phyloP scores from a whole-genome alignment of 2,329 filamentous ascomycete species.

The Arthrinium puccinioides region DNA sequence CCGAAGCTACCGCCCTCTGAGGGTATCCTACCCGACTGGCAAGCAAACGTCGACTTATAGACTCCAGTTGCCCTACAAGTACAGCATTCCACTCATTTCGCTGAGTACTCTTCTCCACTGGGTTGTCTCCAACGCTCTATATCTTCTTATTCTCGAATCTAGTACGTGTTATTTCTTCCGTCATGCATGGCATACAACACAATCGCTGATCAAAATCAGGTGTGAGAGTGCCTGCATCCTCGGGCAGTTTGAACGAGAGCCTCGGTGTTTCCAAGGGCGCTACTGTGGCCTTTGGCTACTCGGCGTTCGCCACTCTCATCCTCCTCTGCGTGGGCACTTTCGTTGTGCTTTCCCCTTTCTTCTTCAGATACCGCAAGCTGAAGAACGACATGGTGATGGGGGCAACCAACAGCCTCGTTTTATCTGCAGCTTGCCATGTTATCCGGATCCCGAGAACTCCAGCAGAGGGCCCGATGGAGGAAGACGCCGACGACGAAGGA shows the following conservation, averaged over 20 bases:
- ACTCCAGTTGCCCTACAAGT: conserved; percentile 15
- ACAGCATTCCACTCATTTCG: conserved; percentile 12
- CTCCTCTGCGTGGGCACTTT: neutral
- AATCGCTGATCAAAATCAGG: too few relatives aligned
- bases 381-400: neutral
- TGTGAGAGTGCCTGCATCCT: too few relatives aligned
- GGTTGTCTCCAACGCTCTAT: conserved; percentile 13
- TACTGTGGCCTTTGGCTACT: neutral
- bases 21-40: conserved; percentile 11
- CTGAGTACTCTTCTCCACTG: conserved; percentile 10
- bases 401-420: neutral
- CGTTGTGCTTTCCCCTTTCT: neutral
- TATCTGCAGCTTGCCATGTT: neutral
- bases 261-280: neutral
- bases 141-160: conserved; percentile 10
- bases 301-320: neutral
- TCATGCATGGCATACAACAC: neutral
- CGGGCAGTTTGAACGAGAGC: neutral
- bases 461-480: neutral
- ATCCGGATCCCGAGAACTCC: too few relatives aligned
- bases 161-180: neutral
- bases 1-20: conserved; percentile 1
- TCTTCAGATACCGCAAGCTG: neutral
- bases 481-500: too few relatives aligned
- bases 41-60: conserved; percentile 14